Conservation (phyloP, 805 yeast species). For the Candida incommunis region DNA sequence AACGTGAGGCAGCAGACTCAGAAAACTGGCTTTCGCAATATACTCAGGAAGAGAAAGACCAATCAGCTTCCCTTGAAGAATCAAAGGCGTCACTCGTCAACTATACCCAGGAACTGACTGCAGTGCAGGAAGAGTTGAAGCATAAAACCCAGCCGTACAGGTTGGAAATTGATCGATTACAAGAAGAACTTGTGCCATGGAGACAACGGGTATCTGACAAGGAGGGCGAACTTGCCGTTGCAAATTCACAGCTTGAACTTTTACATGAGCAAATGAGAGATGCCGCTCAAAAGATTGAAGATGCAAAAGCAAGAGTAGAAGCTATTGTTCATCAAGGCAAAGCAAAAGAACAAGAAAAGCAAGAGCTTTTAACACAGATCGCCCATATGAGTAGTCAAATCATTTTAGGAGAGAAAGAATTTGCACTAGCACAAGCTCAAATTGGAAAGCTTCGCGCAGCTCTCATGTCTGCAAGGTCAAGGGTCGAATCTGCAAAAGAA, state of each 20-base stretch:
- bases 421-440: slow-evolving; percentile 32
- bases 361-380: neutral
- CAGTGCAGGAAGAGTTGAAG: slow-evolving; percentile 49
- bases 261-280: slow-evolving; percentile 33
- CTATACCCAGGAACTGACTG: slow-evolving; percentile 57
- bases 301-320: neutral
- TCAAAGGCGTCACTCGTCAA: slow-evolving; percentile 55
- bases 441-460: slow-evolving; percentile 41
- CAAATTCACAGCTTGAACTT: slow-evolving; percentile 50
- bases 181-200: slow-evolving; percentile 69
- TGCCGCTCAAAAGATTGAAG: neutral
- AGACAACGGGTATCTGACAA: slow-evolving; percentile 47
- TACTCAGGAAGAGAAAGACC: slow-evolving; percentile 32
- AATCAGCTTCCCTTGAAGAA: slow-evolving; percentile 42
- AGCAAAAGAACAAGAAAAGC: neutral
- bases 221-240: slow-evolving; percentile 49
- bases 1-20: slow-evolving; percentile 34
- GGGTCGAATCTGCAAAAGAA: slow-evolving; percentile 50
- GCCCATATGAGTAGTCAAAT: slow-evolving; percentile 32
- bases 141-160: slow-evolving; percentile 60
- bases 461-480: slow-evolving; percentile 42
- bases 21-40: slow-evolving; percentile 23
- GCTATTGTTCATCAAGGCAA: neutral
- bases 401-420: slow-evolving; percentile 41
- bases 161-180: slow-evolving; percentile 35